phyloP scores from a whole-genome alignment of 805 yeast species.

The Yamadazyma tumulicola region DNA sequence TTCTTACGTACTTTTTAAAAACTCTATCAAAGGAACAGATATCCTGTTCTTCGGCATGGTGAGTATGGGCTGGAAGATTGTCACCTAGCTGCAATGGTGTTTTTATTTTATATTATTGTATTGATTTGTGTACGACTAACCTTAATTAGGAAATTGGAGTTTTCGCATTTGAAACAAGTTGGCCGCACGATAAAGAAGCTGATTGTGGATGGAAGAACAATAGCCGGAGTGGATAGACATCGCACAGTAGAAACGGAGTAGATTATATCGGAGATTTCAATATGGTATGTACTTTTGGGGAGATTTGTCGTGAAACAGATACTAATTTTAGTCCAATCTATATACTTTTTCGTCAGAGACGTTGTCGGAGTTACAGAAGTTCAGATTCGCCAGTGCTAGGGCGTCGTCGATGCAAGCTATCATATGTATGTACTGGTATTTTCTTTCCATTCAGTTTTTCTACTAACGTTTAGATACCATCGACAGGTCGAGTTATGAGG shows the following conservation, averaged over 20 bases:
- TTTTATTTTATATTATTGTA: constrained; percentile 9
- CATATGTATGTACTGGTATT: constrained; percentile 41
- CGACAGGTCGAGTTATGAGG: constrained; percentile 51
- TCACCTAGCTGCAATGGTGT: not conserved
- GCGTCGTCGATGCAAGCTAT: constrained; percentile 58
- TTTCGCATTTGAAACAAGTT: too few relatives aligned
- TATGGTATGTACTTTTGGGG: too few relatives aligned
- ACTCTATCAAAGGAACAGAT: constrained; percentile 39
- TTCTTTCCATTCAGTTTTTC: constrained; percentile 9
- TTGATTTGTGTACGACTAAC: constrained; percentile 8
- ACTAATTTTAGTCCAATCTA: constrained; percentile 23
- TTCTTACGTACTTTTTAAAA: constrained; percentile 39
- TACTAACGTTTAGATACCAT: constrained; percentile 40
- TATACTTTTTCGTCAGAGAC: constrained; percentile 66
- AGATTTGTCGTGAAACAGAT: too few relatives aligned
- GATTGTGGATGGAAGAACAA: too few relatives aligned
- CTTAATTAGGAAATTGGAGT: constrained; percentile 8
- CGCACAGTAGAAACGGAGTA: too few relatives aligned
- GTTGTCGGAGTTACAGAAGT: constrained; percentile 57
- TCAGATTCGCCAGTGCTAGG: constrained; percentile 70
- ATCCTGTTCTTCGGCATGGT: constrained; percentile 7
- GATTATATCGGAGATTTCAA: too few relatives aligned
- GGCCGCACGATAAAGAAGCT: too few relatives aligned
- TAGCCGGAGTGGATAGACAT: too few relatives aligned
- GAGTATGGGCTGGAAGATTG: not conserved